Percentiles rank a stretch among this genome's conserved stretches.
These are phyloP conservation scores for Ophiostoma sp. DNA, from an alignment of 2,329 filamentous ascomycete species.

Conservation along the genomic window DNA sequence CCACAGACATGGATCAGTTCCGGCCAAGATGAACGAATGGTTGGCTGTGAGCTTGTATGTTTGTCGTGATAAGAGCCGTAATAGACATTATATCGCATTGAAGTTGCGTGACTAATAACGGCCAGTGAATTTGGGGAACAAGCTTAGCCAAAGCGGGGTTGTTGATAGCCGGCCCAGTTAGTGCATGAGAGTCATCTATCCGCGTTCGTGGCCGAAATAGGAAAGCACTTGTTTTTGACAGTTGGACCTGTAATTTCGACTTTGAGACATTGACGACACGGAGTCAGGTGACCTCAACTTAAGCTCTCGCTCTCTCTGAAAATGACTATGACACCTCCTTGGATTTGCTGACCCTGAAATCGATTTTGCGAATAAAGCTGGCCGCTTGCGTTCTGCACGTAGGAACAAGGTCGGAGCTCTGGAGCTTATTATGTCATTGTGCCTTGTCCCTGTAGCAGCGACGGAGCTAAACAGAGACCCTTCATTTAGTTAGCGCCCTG, in stretches of 20 bases:
- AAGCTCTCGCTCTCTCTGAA: no score
- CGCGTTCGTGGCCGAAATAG: not conserved
- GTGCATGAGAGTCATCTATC: conserved; percentile 1
- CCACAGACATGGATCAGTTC: not conserved
- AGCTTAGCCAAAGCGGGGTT: conserved; percentile 10
- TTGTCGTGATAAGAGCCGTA: not conserved
- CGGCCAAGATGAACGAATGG: not conserved
- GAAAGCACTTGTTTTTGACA: not conserved
- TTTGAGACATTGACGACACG: not conserved
- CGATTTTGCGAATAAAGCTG: no score
- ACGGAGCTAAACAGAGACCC: conserved; percentile 3
- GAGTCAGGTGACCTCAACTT: not conserved
- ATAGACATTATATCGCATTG: not conserved
- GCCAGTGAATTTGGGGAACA: conserved; percentile 1
- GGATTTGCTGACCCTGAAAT: no score
- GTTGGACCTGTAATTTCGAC: conserved; percentile 1
- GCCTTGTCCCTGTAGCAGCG: not conserved
- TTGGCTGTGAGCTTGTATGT: not conserved
- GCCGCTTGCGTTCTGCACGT: not conserved
- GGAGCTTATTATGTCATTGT: not conserved
- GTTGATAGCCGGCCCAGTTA: not conserved
- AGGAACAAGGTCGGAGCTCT: not conserved
- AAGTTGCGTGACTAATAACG: not conserved
- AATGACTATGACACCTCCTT: no score
- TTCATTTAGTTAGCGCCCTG: conserved; percentile 8